Base-by-base conservation (phyloP, 1,284 basidiomycete genomes). In the Cryptococcus sp. region DNA sequence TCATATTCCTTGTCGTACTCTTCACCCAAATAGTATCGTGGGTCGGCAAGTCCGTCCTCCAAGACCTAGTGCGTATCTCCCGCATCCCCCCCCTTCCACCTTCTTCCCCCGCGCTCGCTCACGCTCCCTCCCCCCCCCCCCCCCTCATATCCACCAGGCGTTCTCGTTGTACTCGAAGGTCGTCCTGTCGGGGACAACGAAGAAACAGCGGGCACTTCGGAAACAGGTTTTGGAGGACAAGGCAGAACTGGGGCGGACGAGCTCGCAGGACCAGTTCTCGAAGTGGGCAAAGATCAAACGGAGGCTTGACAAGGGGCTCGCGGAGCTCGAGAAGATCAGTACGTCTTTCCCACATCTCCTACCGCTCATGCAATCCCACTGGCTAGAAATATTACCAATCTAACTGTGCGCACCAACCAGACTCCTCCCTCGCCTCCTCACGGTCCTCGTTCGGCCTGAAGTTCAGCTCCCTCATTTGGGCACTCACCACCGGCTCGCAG, bases 271-370 rank as follows among this genome's bases (percentile, higher is more conserved):
- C 72, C 89, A 98, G 73, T 98, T 99, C 75, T 90, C 94, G 16
- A 98, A 93, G 79, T 98, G 96, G 96, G 95, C 95, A 45, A 95
- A 93, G 79, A 79, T 98, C 67, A 81, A 89, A 68, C 79, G 96
- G 62, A 89, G 84, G 64, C 85, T 97, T 36, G 96, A 99, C 79
- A 97, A 96, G 77, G 88, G 88, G 5, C 76, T 96, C n/a, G 84
- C 85, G 33, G 91, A 98, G 50, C 81, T 98, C n/a, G 95, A 98
- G 79, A 88, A 87, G 75, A 81, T 89, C 63, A 98, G 90, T 92
- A 76, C 77, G 89, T 85, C 20, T n/a, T 36, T 2, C 3, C 7
- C n/a, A n/a, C n/a, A n/a, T n/a, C n/a, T 28, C 28, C 38, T 4
- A 52, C 38, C 33, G 16, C 38, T 49, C n/a, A 12, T 37, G 13